Base-by-base conservation (phyloP, 306 rosid species). In the Dalbergia cochinchinensis region DNA sequence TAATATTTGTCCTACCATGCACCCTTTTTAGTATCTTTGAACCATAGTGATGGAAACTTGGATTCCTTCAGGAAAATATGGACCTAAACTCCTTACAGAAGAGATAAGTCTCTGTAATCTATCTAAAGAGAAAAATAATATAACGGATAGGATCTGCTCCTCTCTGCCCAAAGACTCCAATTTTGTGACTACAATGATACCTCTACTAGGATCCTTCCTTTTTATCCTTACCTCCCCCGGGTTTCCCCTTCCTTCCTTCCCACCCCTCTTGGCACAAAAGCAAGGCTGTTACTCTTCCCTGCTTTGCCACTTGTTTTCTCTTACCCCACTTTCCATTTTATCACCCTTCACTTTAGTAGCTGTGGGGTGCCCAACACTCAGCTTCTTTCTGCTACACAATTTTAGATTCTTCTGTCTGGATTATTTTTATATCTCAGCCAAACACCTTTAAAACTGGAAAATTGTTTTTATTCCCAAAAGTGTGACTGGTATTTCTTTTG, bases 381-480 rank as follows among this genome's bases (percentile, higher is more conserved):
- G 78, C 64, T 70, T 78, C 22, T 66, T 62, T 44, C 71, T 60
- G 22, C 66, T 34, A 44, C 54, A 59, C 53, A 73, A 50, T 42
- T 71, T 33, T 45, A 34, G 39, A 79, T 70, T 69, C 15, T 66
- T 77, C 73, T 59, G 76, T 39, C 53, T 33, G 62, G 42, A 75
- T 15, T 66, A 60, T 65, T 33, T 66, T 79, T 80, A 77, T 70
- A 20, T 80, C 63, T 33, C 66, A 53, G 64, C 69, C 78, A 50
- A 65, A 71, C 74, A 4, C 80, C 39, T 69, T 31, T 55, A 58
- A 58, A 73, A 57, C 15, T 59, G 16, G 11, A 57, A 73, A 51
- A 82, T 35, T 74, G 35, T 62, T 65, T 60, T 71, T 57, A n/a
- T 59, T 79, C 54, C 60, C 65, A 20, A 48, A 55, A 73, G 73